Percentiles rank a stretch among this genome's conserved stretches.
Evolutionary conservation across 805 yeast species (phyloP).

Genomic region (Kazachstania bromeliacearum): DNA sequence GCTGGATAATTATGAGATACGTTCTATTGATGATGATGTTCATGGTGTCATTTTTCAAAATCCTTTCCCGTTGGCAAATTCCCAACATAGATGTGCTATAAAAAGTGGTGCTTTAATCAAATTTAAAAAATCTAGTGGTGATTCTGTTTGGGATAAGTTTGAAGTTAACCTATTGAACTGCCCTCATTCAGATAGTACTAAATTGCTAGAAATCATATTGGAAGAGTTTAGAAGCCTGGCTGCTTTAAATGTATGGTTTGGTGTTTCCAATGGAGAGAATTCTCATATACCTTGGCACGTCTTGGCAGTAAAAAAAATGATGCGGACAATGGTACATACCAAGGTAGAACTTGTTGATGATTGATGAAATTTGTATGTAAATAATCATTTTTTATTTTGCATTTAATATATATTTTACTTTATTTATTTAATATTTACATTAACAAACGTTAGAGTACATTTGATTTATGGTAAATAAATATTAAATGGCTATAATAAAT

Average conservation of each 20-base stretch:
- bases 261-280: slow-evolving; percentile 26
- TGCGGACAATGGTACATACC: slow-evolving; percentile 51
- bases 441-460: no score
- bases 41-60: slow-evolving; percentile 50
- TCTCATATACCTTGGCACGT: slow-evolving; percentile 66
- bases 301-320: slow-evolving; percentile 51
- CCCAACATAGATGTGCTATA: slow-evolving; percentile 60
- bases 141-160: slow-evolving; percentile 32
- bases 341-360: slow-evolving; percentile 30
- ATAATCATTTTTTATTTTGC: no score
- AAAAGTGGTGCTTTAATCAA: slow-evolving; percentile 60
- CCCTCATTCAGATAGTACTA: slow-evolving; percentile 53
- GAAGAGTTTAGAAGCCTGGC: slow-evolving; percentile 54
- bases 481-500: no score
- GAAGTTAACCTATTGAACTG: slow-evolving; percentile 68
- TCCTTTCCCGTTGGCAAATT: slow-evolving; percentile 58
- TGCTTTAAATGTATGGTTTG: slow-evolving; percentile 31
- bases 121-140: slow-evolving; percentile 15
- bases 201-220: slow-evolving; percentile 46
- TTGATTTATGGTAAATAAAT: no score
- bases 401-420: no score
- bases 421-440: no score
- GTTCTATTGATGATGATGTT: slow-evolving; percentile 42
- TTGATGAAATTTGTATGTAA: no score
- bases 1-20: slow-evolving; percentile 30